A percentile compares a stretch with the other conserved stretches of the same genome.
Conservation (phyloP, 2,329 filamentous ascomycete species). For the Aspergillus intermedius region DNA sequence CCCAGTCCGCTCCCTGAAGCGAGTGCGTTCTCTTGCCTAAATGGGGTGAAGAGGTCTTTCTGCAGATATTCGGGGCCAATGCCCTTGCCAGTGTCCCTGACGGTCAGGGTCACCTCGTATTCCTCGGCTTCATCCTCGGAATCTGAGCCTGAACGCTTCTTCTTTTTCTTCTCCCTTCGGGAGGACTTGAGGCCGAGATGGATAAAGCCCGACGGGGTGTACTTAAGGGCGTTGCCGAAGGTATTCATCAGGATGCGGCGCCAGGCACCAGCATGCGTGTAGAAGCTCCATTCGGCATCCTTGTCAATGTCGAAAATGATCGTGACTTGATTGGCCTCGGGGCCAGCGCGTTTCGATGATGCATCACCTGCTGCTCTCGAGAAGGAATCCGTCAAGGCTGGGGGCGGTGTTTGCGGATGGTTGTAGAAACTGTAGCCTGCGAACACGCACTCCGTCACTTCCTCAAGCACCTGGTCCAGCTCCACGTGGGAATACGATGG, state of each 20-base stretch:
- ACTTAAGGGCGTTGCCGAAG: conserved; percentile 14
- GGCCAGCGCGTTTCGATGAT: neutral
- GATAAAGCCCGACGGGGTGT: conserved; percentile 7
- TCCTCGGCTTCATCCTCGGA: neutral
- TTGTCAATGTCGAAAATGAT: conserved; percentile 10
- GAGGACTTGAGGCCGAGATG: conserved; percentile 4
- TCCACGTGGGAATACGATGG: conserved; percentile 5
- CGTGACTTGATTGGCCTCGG: neutral
- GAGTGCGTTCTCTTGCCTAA: conserved; percentile 54
- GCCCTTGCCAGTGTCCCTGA: conserved; percentile 26
- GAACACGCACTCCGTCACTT: conserved; percentile 13
- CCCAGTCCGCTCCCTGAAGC: conserved; percentile 55
- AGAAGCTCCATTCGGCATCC: conserved; percentile 6
- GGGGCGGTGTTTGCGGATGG: neutral
- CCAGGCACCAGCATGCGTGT: conserved; percentile 9
- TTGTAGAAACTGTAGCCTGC: conserved; percentile 12
- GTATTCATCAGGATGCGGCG: conserved; percentile 12
- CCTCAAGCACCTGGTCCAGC: conserved; percentile 10
- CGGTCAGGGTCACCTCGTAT: conserved; percentile 13
- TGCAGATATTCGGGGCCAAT: conserved; percentile 20
- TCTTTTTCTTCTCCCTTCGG: neutral
- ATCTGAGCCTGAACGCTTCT: neutral
- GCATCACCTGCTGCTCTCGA: neutral
- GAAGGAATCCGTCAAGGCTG: neutral
- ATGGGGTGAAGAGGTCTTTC: conserved; percentile 46